phyloP scores from a whole-genome alignment of 2,329 filamentous ascomycete species.

The Colletotrichum sp. region DNA sequence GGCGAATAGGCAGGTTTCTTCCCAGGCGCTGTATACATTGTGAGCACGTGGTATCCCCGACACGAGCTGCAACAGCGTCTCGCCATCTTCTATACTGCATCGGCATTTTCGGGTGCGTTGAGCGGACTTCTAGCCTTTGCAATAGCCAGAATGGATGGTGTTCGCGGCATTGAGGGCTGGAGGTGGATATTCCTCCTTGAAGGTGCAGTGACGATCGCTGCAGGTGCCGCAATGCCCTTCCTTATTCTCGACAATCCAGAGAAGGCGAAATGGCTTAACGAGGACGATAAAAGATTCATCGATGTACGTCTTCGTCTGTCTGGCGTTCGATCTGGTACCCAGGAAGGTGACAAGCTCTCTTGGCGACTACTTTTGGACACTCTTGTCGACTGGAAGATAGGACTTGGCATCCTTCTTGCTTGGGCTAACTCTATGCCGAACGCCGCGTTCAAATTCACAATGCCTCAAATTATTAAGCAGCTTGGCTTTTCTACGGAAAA shows the following conservation, averaged over 20 bases:
- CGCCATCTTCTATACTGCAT: conserved; percentile 41
- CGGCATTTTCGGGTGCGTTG: conserved; percentile 44
- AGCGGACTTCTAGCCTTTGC: conserved; percentile 51
- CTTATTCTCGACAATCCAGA: conserved; percentile 40
- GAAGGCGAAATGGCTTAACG: conserved; percentile 32
- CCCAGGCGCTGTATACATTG: conserved; percentile 33
- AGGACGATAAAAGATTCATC: conserved; percentile 40
- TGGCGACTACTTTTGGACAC: conserved; percentile 33
- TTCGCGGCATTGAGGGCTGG: conserved; percentile 54
- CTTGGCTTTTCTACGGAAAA: conserved; percentile 40
- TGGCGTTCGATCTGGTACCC: background rate
- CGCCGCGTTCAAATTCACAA: conserved; percentile 32
- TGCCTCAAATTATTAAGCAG: conserved; percentile 41
- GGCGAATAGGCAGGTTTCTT: conserved; percentile 27
- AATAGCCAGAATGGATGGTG: conserved; percentile 53
- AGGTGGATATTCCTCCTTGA: conserved; percentile 56
- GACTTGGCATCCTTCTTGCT: conserved; percentile 41
- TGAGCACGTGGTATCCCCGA: conserved; percentile 33
- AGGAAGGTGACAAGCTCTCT: conserved; percentile 29
- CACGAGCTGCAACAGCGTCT: conserved; percentile 32
- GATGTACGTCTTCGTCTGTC: background rate
- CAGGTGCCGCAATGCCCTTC: conserved; percentile 44
- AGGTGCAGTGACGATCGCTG: conserved; percentile 29
- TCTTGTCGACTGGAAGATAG: conserved; percentile 48
- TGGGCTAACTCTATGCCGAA: conserved; percentile 42